A percentile compares a stretch with the other conserved stretches of the same genome.
Evolutionary conservation across 208 protist species (phyloP).

Genomic region (Lotmaria passim): DNA sequence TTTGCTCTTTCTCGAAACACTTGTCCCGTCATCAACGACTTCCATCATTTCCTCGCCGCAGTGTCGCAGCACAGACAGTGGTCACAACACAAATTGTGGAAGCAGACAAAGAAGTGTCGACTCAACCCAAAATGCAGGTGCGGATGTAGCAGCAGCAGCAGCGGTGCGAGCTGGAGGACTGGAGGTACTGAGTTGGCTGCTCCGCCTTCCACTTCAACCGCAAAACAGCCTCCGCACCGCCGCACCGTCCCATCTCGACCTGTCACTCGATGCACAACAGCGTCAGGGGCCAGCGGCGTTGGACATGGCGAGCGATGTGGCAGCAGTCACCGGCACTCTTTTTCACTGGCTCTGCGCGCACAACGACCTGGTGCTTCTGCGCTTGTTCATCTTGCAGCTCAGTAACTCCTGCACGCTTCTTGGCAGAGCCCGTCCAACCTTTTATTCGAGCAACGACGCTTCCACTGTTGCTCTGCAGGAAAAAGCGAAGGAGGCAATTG

Average conservation of each 20-base stretch:
- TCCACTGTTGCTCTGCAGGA: no score
- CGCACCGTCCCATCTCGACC: neutral
- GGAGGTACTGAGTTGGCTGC: conserved; percentile 2
- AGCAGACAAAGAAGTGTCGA: neutral
- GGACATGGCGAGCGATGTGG: neutral
- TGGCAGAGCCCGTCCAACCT: neutral
- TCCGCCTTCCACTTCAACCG: neutral
- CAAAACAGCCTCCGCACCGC: neutral
- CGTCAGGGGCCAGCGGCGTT: no score
- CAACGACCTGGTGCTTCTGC: conserved; percentile 17
- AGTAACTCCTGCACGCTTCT: neutral
- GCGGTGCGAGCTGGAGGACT: neutral
- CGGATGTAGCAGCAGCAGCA: neutral
- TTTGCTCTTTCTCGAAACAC: neutral
- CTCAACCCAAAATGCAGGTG: neutral
- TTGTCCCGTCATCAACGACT: neutral
- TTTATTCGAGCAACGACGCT: neutral
- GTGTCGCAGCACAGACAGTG: neutral
- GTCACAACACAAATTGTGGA: neutral
- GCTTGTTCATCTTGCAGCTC: conserved; percentile 3
- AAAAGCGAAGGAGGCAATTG: no score
- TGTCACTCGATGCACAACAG: no score
- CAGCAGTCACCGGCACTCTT: conserved; percentile 4
- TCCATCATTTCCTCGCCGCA: no score
- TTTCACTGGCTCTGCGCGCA: conserved; percentile 21